phyloP scores from a whole-genome alignment of 202 grass and related monocot genomes.

The Carex sylvatica region DNA sequence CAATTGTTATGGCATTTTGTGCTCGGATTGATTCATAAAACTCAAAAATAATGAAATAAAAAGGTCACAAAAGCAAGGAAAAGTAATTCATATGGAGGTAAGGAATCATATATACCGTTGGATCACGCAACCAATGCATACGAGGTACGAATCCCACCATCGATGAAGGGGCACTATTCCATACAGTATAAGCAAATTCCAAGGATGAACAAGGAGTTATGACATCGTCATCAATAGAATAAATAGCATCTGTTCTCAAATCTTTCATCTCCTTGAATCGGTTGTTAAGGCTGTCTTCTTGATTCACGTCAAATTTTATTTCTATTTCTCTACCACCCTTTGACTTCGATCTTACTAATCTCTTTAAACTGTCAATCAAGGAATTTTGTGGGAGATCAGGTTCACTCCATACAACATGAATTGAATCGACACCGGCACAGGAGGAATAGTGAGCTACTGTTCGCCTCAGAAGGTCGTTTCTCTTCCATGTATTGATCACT shows the following conservation, averaged over 20 bases:
- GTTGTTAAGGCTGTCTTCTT: constrained; percentile 78
- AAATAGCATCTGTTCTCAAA: constrained; percentile 60
- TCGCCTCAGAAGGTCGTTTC: constrained; percentile 57
- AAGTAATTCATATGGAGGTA: neutral
- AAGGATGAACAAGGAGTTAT: constrained; percentile 71
- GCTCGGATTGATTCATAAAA: neutral
- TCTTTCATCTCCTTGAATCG: constrained; percentile 61
- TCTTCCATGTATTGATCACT: constrained; percentile 88
- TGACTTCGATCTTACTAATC: constrained; percentile 13
- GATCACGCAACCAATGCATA: constrained; percentile 63
- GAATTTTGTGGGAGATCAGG: constrained; percentile 46
- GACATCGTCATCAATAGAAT: constrained; percentile 91
- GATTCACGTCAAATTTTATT: constrained; percentile 58
- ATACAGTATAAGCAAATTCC: constrained; percentile 64
- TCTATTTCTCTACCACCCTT: constrained; percentile 14
- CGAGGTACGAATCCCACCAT: constrained; percentile 92
- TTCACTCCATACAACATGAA: constrained; percentile 91
- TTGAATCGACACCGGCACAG: constrained; percentile 54
- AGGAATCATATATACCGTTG: neutral
- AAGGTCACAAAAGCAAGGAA: neutral
- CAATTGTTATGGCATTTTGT: constrained; percentile 1
- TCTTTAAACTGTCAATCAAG: constrained; percentile 31
- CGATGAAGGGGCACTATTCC: constrained; percentile 52
- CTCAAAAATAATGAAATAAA: neutral
- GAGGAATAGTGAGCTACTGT: constrained; percentile 60